A percentile compares a stretch with the other conserved stretches of the same genome.
phyloP scores from a whole-genome alignment of 441 rosid species.

The Macaranga tanarius region DNA sequence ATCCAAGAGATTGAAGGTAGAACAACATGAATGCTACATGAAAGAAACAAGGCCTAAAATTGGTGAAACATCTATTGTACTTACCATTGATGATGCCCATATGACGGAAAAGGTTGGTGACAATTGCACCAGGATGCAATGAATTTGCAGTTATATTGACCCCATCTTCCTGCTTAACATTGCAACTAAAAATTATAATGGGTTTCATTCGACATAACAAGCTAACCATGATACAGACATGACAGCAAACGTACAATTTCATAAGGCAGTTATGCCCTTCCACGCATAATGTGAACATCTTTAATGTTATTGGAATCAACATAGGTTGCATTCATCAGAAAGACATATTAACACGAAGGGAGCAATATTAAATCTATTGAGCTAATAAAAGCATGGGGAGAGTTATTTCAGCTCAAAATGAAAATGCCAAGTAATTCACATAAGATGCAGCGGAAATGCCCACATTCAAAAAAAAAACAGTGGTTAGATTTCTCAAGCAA shows the following conservation, averaged over 20 bases:
- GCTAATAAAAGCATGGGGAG: not conserved
- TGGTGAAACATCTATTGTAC: not conserved
- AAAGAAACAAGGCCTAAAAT: too few relatives aligned
- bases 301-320: not conserved
- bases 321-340: not conserved
- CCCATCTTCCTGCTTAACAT: slow-evolving; percentile 50
- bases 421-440: not conserved
- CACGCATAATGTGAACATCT: not conserved
- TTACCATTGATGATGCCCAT: slow-evolving; percentile 37
- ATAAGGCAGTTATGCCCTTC: not conserved
- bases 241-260: not conserved
- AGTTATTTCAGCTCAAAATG: not conserved
- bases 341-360: not conserved
- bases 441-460: not conserved
- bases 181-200: slow-evolving; percentile 9
- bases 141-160: slow-evolving; percentile 61
- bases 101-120: slow-evolving; percentile 59
- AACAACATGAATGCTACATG: not conserved
- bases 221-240: not conserved
- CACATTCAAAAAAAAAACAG: not conserved
- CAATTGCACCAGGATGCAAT: slow-evolving; percentile 56
- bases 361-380: not conserved
- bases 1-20: not conserved
- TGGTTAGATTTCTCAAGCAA: too few relatives aligned
- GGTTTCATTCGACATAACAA: not conserved